Evolutionary conservation across 257 asterid genomes (phyloP), one percentile per base, ranked within the genome.

Genomic region (Solanum dulcamara): DNA sequence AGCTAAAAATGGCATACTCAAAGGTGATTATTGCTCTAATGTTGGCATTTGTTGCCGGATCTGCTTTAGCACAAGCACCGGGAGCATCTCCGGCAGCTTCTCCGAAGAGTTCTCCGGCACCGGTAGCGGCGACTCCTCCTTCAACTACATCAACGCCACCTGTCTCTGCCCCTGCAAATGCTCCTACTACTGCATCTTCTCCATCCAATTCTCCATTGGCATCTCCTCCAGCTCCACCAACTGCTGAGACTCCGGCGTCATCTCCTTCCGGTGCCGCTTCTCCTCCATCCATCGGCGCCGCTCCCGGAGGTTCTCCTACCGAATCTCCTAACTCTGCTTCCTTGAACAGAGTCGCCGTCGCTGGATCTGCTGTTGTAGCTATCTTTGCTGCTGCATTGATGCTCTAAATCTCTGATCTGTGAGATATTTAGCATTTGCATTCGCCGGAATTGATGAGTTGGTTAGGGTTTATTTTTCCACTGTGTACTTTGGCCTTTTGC

Each of bases 61-160:
- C 92, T 4, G 93, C 91, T 6, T 53, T 88, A 0, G 87, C 93
- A 75, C 94, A 92, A 67, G 88, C 91, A 57, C 95, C 95, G 4
- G 88, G 86, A 71, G 86, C 88, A 51, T 87, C 93, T 35, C 95
- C 95, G 24, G 20, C 86, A 33, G 87, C 90, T 80, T 18, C 93
- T 22, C 94, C 94, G 10, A 88, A 37, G 51, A 74, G 28, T 5
- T 71, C 92, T 46, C 87, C 89, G 1, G 60, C 85, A 42, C 90
- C 92, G 2, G 85, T 86, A 0, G 71, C 87, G 55, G 88, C 87
- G 0, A 84, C 85, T 3, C 70, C 88, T 0, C 22, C 89, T 3
- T 81, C 89, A 0, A 75, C 85, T 20, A 26, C 33, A 50, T 2
- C 87, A 10, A 59, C 42, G 1, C 51, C 86, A 7, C 90, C 93